Evolutionary conservation across 2,329 filamentous ascomycete species (phyloP).

Genomic region (Sarocladium kiliense): DNA sequence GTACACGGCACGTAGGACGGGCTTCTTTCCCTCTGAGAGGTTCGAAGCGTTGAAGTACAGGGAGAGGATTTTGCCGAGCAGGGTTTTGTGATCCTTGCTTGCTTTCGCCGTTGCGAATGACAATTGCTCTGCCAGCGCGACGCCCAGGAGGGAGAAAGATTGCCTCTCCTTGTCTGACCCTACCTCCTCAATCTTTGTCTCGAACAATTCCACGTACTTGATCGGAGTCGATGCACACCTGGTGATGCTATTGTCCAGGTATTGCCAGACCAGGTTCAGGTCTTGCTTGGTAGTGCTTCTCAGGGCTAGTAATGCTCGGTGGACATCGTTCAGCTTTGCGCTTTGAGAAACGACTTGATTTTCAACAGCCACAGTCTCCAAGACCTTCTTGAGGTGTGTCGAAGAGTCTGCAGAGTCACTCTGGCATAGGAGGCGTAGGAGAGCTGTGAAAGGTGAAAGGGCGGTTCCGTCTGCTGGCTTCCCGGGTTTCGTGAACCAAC

Average conservation of each 20-base stretch:
- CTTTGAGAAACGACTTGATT: slow-evolving; percentile 58
- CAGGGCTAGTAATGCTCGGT: slow-evolving; percentile 37
- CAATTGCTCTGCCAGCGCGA: slow-evolving; percentile 73
- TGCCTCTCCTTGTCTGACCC: slow-evolving; percentile 1
- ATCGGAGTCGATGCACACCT: slow-evolving; percentile 72
- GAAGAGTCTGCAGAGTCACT: slow-evolving; percentile 23
- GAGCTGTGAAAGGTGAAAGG: slow-evolving; percentile 63
- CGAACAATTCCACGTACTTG: slow-evolving; percentile 72
- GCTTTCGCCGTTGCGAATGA: slow-evolving; percentile 57
- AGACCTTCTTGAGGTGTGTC: slow-evolving; percentile 46
- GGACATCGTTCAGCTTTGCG: slow-evolving; percentile 31
- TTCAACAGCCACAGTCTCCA: slow-evolving; percentile 58
- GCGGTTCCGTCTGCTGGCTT: slow-evolving; percentile 40
- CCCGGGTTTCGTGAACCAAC: slow-evolving; percentile 79
- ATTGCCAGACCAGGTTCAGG: slow-evolving; percentile 43
- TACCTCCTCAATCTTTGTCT: slow-evolving; percentile 32
- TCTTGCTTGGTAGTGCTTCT: slow-evolving; percentile 16
- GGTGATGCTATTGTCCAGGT: slow-evolving; percentile 77
- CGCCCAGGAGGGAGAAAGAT: slow-evolving; percentile 55
- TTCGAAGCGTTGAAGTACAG: slow-evolving; percentile 50
- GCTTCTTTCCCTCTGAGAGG: slow-evolving; percentile 39
- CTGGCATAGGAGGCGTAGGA: slow-evolving; percentile 47
- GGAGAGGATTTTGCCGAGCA: slow-evolving; percentile 54
- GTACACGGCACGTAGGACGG: slow-evolving; percentile 23
- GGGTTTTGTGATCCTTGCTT: slow-evolving; percentile 34